Evolutionary conservation across 345 rosid genomes (phyloP).

Genomic region (Raphanus sativus): DNA sequence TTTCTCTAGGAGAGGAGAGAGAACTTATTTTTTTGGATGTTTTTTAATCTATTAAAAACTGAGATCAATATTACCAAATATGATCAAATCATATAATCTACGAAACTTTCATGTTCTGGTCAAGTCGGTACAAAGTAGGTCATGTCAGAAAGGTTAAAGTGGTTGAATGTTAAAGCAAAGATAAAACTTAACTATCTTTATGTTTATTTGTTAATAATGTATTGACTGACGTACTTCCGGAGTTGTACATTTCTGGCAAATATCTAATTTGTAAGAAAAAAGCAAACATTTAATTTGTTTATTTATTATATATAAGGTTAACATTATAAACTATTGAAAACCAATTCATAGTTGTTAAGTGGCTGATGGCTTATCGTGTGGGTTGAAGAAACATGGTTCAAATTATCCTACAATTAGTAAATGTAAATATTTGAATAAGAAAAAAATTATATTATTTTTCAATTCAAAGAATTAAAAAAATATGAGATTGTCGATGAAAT

Average conservation of each 20-base stretch:
- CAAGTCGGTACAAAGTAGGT: background rate
- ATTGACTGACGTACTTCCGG: slow-evolving; percentile 20
- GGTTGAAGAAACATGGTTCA: background rate
- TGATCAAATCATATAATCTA: slow-evolving; percentile 1
- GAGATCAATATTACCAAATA: slow-evolving; percentile 9
- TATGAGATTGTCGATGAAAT: too few species aligned
- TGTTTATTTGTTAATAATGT: slow-evolving; percentile 2
- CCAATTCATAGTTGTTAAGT: background rate
- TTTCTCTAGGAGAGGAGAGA: too few species aligned
- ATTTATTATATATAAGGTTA: background rate
- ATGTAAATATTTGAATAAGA: background rate
- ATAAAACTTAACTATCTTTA: background rate
- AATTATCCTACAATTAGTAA: background rate
- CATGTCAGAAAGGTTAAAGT: slow-evolving; percentile 4
- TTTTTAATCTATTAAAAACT: background rate
- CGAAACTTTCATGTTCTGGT: background rate
- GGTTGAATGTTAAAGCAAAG: background rate
- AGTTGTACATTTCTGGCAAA: slow-evolving; percentile 14
- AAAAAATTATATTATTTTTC: background rate
- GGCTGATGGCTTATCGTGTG: background rate
- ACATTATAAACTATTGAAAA: background rate
- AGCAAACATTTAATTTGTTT: background rate
- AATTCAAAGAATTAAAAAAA: background rate
- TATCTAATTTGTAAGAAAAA: background rate
- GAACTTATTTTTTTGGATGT: background rate